Evolutionary conservation across 176 grass and related monocot species (phyloP).

Genomic region (Stipa capillata): DNA sequence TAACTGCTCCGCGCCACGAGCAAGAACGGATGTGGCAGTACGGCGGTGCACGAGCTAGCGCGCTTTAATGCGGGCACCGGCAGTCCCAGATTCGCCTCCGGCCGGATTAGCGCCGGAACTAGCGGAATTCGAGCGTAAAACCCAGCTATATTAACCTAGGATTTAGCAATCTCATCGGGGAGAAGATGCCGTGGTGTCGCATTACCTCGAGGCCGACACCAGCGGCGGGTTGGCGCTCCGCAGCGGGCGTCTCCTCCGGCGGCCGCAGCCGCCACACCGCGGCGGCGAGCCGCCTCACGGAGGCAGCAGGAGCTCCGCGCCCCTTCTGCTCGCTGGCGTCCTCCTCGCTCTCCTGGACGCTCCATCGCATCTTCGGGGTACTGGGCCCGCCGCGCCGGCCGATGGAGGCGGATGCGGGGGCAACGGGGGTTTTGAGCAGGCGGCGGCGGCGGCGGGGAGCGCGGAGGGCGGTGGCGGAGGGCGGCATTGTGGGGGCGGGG

Average conservation of each 20-base stretch:
- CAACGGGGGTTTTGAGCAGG: background rate
- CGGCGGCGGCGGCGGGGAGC: background rate
- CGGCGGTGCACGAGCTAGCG: background rate
- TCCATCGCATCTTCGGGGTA: conserved; percentile 24
- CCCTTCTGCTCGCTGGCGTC: background rate
- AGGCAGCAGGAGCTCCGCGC: background rate
- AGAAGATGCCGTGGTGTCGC: background rate
- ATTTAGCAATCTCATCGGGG: background rate
- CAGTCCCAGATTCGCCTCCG: conserved; percentile 16
- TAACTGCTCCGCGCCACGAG: conserved; percentile 28
- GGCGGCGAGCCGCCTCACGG: conserved; percentile 30
- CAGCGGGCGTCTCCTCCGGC: conserved; percentile 18
- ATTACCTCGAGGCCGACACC: conserved; percentile 29
- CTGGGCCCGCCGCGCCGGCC: background rate
- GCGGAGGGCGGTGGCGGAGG: background rate
- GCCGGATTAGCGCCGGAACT: background rate
- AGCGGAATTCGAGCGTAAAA: background rate
- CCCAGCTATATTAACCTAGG: background rate
- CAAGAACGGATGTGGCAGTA: background rate
- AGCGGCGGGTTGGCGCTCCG: background rate
- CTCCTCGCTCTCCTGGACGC: background rate
- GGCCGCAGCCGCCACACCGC: conserved; percentile 44
- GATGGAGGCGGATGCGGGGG: background rate
- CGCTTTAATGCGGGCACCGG: background rate
- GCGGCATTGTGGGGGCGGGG: conserved; percentile 40